A percentile compares a stretch with the other conserved stretches of the same genome.
phyloP scores from a whole-genome alignment of 495 filamentous ascomycete genomes.

The Aspergillus olivimuriae region DNA sequence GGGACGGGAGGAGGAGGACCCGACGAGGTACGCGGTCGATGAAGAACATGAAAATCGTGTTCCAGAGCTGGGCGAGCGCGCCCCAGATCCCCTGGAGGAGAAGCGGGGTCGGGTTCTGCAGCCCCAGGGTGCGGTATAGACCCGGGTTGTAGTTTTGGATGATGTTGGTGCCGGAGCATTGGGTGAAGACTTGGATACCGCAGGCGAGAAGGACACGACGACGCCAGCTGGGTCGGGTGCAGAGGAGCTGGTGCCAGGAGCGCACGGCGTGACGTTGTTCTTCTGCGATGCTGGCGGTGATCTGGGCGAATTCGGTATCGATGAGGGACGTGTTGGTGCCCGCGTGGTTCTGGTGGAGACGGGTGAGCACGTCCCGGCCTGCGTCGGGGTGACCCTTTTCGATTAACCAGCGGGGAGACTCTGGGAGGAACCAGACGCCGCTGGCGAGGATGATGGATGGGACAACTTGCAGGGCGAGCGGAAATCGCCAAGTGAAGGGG shows the following conservation, averaged over 20 bases:
- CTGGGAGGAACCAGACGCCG: conserved; percentile 46
- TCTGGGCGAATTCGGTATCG: conserved; percentile 12
- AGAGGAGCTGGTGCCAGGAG: conserved; percentile 16
- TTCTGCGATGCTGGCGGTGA: conserved; percentile 12
- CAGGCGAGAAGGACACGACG: conserved; percentile 3
- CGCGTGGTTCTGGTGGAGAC: background rate
- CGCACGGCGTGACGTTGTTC: conserved; percentile 6
- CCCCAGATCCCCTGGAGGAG: conserved; percentile 32
- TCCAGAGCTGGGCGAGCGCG: conserved; percentile 44
- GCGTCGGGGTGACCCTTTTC: conserved; percentile 28
- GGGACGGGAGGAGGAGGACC: conserved; percentile 46
- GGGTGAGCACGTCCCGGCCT: background rate
- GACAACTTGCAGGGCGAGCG: conserved; percentile 46
- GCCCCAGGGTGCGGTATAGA: conserved; percentile 12
- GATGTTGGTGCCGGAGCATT: background rate
- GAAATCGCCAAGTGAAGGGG: conserved; percentile 50
- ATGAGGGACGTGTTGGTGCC: conserved; percentile 11
- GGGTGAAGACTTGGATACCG: background rate
- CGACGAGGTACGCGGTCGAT: conserved; percentile 47
- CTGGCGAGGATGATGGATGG: conserved; percentile 43
- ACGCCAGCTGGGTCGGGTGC: conserved; percentile 7
- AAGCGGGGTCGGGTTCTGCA: conserved; percentile 12
- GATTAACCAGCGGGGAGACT: conserved; percentile 53
- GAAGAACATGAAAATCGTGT: conserved; percentile 43
- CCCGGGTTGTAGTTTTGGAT: background rate